Evolutionary conservation across 164 flowering plant genomes (phyloP).

Genomic region (Sedum album): DNA sequence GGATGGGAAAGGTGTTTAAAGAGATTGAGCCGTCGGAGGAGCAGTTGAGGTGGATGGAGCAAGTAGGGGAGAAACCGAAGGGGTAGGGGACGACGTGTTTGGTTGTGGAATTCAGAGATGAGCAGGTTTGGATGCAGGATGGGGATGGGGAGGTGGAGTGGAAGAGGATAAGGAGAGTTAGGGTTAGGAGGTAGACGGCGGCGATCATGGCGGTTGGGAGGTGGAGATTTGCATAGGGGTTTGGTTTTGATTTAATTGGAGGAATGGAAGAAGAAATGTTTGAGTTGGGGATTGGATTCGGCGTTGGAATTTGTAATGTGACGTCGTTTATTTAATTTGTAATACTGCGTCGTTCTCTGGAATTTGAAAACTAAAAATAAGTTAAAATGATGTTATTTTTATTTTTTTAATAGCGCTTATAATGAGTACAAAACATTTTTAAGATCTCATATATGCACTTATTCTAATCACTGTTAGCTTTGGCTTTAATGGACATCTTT

Average conservation of each 20-base stretch:
- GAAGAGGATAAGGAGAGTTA: slow-evolving; percentile 8
- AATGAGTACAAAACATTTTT: too few species aligned
- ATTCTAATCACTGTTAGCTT: too few species aligned
- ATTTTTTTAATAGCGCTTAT: too few species aligned
- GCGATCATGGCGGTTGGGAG: neutral
- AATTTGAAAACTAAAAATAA: too few species aligned
- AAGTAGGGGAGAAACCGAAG: slow-evolving; percentile 61
- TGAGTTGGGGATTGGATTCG: too few species aligned
- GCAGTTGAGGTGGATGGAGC: slow-evolving; percentile 54
- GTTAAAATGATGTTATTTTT: too few species aligned
- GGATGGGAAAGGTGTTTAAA: slow-evolving; percentile 35
- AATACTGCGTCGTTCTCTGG: too few species aligned
- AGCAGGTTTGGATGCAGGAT: slow-evolving; percentile 30
- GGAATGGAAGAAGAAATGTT: neutral
- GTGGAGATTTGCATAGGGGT: neutral
- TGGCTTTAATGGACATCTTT: too few species aligned
- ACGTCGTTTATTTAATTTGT: too few species aligned
- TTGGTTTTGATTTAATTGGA: too few species aligned
- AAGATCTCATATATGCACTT: too few species aligned
- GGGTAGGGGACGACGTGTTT: slow-evolving; percentile 38
- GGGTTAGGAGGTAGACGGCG: neutral
- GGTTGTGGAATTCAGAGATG: slow-evolving; percentile 4
- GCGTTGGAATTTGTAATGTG: too few species aligned
- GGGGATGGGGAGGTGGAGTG: neutral
- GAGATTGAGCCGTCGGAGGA: slow-evolving; percentile 14